Evolutionary conservation across 1,284 basidiomycete genomes (phyloP).

Genomic region (Cystobasidium sp.): DNA sequence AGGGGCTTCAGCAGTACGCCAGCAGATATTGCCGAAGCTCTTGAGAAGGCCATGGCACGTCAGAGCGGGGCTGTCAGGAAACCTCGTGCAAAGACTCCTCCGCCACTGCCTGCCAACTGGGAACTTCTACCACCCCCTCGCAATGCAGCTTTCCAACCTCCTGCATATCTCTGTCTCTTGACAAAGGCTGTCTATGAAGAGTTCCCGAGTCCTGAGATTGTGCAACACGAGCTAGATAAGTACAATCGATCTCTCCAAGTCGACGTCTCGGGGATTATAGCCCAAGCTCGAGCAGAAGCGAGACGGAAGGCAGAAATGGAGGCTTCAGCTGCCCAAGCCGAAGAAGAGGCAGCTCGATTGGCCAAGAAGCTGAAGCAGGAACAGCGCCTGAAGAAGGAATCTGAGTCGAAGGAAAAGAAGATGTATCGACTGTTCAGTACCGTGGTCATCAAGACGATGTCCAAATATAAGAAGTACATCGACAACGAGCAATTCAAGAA

Average conservation of each 20-base stretch:
- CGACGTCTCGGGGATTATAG: constrained; percentile 52
- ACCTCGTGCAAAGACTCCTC: constrained; percentile 4
- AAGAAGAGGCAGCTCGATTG: constrained; percentile 45
- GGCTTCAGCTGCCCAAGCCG: constrained; percentile 50
- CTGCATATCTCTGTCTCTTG: constrained; percentile 29
- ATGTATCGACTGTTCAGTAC: constrained; percentile 82
- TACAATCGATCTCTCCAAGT: constrained; percentile 12
- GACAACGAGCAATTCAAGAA: constrained; percentile 89
- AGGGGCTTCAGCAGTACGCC: constrained; percentile 12
- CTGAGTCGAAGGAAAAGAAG: constrained; percentile 79
- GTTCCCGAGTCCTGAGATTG: constrained; percentile 6
- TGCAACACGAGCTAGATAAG: constrained; percentile 16
- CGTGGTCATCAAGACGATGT: constrained; percentile 89
- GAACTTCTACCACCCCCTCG: neutral
- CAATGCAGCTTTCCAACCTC: neutral
- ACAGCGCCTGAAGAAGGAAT: constrained; percentile 60
- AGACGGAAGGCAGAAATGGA: constrained; percentile 56
- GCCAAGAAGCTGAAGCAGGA: constrained; percentile 45
- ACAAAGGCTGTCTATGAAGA: constrained; percentile 20
- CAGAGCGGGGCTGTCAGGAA: neutral
- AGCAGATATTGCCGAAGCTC: neutral
- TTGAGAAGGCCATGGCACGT: neutral
- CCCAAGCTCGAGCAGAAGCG: constrained; percentile 60
- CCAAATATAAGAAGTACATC: constrained; percentile 79
- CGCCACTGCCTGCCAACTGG: neutral